Conservation (phyloP, 2,329 filamentous ascomycete species). For the Stachybotrys chlorohalonatus region DNA sequence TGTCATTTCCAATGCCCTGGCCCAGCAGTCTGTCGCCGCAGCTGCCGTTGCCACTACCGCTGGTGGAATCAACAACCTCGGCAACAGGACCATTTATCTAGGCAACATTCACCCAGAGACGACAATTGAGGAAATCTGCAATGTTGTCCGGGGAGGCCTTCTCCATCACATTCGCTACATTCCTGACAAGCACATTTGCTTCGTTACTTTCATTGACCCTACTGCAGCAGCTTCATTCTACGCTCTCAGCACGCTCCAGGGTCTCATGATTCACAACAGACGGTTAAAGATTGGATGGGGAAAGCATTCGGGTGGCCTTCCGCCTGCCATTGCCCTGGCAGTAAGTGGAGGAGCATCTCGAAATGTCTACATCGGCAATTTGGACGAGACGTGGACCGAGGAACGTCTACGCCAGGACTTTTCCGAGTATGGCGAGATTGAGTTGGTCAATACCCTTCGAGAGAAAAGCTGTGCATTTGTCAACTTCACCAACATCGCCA, state of each 20-base stretch:
- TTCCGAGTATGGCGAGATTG: conserved; percentile 94
- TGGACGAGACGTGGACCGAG: conserved; percentile 96
- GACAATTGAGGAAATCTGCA: conserved; percentile 98
- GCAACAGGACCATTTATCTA: conserved; percentile 94
- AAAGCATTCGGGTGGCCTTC: conserved; percentile 94
- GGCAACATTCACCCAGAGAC: conserved; percentile 99
- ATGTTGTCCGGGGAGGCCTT: conserved; percentile 90
- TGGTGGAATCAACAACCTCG: conserved; percentile 93
- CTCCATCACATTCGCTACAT: conserved; percentile 98
- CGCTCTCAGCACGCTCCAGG: conserved; percentile 92
- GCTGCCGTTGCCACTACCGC: conserved; percentile 94
- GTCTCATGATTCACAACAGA: conserved; percentile 98
- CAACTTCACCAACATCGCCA: conserved; percentile 99
- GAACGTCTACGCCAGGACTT: conserved; percentile 94
- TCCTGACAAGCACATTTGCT: conserved; percentile 99
- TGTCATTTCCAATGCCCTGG: conserved; percentile 89
- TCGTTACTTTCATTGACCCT: conserved; percentile 98
- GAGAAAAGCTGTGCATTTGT: conserved; percentile 99
- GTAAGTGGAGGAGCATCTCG: conserved; percentile 96
- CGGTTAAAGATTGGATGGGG: conserved; percentile 98
- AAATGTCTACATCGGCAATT: conserved; percentile 95
- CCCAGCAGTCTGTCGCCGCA: conserved; percentile 94
- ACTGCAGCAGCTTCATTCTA: conserved; percentile 98
- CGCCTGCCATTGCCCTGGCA: conserved; percentile 88
- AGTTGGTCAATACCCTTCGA: conserved; percentile 89